These are phyloP conservation scores for Alternaria arbusti DNA, from an alignment of 2,329 filamentous ascomycete genomes.

Conservation along the genomic window DNA sequence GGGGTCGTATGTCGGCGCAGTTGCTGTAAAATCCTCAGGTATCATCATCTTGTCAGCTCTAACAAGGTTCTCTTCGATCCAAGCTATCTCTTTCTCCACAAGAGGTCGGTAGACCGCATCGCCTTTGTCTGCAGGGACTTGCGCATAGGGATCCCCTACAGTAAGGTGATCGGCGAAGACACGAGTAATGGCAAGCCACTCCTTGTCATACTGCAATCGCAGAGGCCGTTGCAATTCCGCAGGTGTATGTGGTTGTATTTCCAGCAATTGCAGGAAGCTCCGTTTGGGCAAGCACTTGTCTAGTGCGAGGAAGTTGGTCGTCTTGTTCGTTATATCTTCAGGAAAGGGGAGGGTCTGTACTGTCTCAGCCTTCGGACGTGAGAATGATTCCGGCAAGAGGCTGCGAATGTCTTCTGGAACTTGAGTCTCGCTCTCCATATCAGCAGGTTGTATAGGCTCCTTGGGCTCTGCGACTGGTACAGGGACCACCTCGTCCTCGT, in stretches of 20 bases:
- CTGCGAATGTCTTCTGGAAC: conserved; percentile 71
- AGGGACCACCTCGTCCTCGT: conserved; percentile 33
- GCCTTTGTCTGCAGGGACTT: conserved; percentile 66
- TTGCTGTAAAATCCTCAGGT: conserved; percentile 78
- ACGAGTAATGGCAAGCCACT: conserved; percentile 94
- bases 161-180: conserved; percentile 69
- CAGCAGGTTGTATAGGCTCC: conserved; percentile 8
- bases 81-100: conserved; percentile 74
- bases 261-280: conserved; percentile 81
- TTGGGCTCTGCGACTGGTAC: conserved; percentile 5
- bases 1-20: conserved; percentile 73
- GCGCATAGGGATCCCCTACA: conserved; percentile 64
- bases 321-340: conserved; percentile 74
- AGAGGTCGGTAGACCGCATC: conserved; percentile 71
- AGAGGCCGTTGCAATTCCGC: conserved; percentile 56
- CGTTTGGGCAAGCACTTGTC: conserved; percentile 86
- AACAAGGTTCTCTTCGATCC: conserved; percentile 81
- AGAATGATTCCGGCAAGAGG: conserved; percentile 79
- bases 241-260: conserved; percentile 46
- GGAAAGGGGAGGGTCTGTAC: conserved; percentile 64
- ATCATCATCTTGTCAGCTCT: conserved; percentile 67
- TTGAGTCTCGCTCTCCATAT: conserved; percentile 20
- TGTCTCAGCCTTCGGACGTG: conserved; percentile 35
- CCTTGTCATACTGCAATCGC: conserved; percentile 80
- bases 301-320: conserved; percentile 83